Evolutionary conservation across 1,139 yeast genomes (phyloP), one percentile per base, ranked within the genome.

Genomic region (Arxiozyma slooffiae): DNA sequence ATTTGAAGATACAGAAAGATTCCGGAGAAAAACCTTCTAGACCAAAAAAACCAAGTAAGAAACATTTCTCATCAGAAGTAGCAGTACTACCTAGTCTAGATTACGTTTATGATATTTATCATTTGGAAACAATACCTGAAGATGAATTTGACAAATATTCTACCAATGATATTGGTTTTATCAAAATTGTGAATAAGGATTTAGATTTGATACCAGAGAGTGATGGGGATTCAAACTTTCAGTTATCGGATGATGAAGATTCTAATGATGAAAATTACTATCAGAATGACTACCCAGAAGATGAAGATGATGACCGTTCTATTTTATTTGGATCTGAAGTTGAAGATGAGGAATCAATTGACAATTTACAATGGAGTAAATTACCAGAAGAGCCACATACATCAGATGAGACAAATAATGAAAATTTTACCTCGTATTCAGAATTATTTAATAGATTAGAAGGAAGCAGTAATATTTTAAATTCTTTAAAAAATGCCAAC

Each of bases 211-310:
- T 79, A 16, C 77, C 77, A 41, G 83, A 78, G 36, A 81, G 76
- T 36, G 78, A 71, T 8, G 61, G 67, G 4, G 74, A 71, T 41
- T 70, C 74, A 0, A 74, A 74, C 24, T 58, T 52, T 7, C 65
- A 55, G 2, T 54, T 53, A 1, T 69, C 78, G 3, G 85, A 78
- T 55, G 90, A 85, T 57, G 90, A 84, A 56, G 94, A 85, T 61
- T 83, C 90, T 1, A 85, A 85, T 60, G 96, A 96, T 16, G 97
- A 92, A 67, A 89, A 86, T 54, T 90, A 82, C 61, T 92, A 92
- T 65, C 81, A 82, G 60, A 92, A 92, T 67, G 97, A 92, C 62
- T 92, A 92, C 62, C 98, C 98, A 0, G 95, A 88, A 50, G 96
- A 88, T 61, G 96, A 87, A 59, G 92, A 85, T 60, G 86, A 79